Conservation (phyloP, 257 asterid species). For the Solanum verrucosum region DNA sequence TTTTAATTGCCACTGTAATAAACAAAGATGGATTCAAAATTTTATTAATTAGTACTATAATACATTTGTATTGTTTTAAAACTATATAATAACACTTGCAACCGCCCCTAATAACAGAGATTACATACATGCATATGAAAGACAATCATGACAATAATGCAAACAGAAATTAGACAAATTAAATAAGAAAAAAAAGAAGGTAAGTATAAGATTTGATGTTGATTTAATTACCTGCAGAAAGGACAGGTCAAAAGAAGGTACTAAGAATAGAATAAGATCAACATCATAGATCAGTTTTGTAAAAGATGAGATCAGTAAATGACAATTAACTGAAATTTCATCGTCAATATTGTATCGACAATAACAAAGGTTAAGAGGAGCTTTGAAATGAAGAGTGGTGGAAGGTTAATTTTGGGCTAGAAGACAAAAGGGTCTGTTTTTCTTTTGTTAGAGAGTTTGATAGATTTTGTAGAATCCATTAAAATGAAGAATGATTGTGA, state of each 20-base stretch:
- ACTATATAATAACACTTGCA: background rate
- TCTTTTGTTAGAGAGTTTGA: slow-evolving; percentile 5
- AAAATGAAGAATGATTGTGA: background rate
- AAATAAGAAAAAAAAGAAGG: background rate
- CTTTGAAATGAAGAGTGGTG: slow-evolving; percentile 14
- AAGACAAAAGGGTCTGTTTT: slow-evolving; percentile 19
- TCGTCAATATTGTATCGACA: background rate
- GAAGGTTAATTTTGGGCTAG: slow-evolving; percentile 5
- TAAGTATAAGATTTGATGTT: background rate
- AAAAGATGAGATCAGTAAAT: too few species aligned
- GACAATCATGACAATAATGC: background rate
- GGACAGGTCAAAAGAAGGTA: background rate
- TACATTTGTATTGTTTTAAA: background rate
- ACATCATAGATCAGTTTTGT: background rate
- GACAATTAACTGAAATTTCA: background rate
- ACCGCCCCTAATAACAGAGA: background rate
- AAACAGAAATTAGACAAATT: background rate
- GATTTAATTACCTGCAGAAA: background rate
- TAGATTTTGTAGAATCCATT: background rate
- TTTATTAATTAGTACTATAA: background rate
- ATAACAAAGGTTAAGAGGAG: background rate
- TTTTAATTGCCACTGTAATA: background rate
- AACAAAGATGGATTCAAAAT: background rate
- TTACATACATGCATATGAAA: background rate
- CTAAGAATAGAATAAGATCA: background rate